phyloP scores from a whole-genome alignment of 1,284 basidiomycete species.

The Heterobasidion occidentale region DNA sequence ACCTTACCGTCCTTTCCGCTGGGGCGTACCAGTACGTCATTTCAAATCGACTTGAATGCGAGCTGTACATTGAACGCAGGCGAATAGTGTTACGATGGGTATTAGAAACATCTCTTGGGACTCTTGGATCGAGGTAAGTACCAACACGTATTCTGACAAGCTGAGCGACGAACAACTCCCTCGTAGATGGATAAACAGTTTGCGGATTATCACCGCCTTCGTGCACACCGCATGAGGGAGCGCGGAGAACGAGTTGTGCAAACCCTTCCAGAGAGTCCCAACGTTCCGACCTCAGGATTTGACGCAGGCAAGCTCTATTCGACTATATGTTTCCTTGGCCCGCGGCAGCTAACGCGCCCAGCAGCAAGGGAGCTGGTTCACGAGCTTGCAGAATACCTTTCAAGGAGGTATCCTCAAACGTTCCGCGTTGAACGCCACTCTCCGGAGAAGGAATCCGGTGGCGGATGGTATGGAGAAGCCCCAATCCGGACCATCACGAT shows the following conservation, averaged over 20 bases:
- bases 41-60: too few species aligned
- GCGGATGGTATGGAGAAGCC: slow-evolving; percentile 45
- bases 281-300: slow-evolving; percentile 24
- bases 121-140: slow-evolving; percentile 12
- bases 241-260: slow-evolving; percentile 40
- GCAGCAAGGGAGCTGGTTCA: slow-evolving; percentile 54
- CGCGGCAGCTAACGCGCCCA: not conserved
- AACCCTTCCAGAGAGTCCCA: slow-evolving; percentile 41
- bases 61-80: not conserved
- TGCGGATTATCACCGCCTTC: slow-evolving; percentile 44
- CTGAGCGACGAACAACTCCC: too few species aligned
- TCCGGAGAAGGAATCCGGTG: slow-evolving; percentile 5
- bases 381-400: slow-evolving; percentile 58
- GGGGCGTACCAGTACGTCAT: slow-evolving; percentile 9
- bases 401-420: slow-evolving; percentile 51
- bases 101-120: slow-evolving; percentile 12
- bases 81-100: slow-evolving; percentile 12
- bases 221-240: slow-evolving; percentile 41
- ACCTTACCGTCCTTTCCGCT: slow-evolving; percentile 12
- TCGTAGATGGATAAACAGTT: slow-evolving; percentile 49
- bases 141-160: too few species aligned
- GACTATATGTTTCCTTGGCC: not conserved
- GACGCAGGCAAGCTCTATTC: slow-evolving; percentile 12
- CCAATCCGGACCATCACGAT: slow-evolving; percentile 49
- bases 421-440: slow-evolving; percentile 42